These are phyloP conservation scores for Boletus sensibilis DNA, from an alignment of 768 basidiomycete genomes.

Conservation along the genomic window DNA sequence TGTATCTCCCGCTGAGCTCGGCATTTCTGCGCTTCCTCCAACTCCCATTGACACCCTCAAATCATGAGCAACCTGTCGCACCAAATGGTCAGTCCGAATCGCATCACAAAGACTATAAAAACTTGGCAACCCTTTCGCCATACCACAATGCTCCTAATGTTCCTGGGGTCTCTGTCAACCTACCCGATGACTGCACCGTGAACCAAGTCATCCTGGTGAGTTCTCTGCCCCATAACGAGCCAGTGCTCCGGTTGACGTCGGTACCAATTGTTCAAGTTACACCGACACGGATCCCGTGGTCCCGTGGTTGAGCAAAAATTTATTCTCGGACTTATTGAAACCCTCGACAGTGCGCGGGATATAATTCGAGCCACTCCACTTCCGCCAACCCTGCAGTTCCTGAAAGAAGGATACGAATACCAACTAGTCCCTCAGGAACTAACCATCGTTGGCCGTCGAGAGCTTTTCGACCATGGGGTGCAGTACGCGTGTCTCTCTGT, in stretches of 20 bases:
- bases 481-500: slow-evolving; percentile 23
- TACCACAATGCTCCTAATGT: slow-evolving; percentile 34
- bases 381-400: slow-evolving; percentile 35
- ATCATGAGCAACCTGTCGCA: not conserved
- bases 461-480: slow-evolving; percentile 42
- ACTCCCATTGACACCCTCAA: not conserved
- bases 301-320: slow-evolving; percentile 33
- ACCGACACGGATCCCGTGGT: slow-evolving; percentile 42
- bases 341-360: slow-evolving; percentile 28
- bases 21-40: slow-evolving; percentile 11
- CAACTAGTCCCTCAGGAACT: slow-evolving; percentile 36
- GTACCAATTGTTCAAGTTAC: slow-evolving; percentile 30
- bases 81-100: not conserved
- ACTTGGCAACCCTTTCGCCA: slow-evolving; percentile 38
- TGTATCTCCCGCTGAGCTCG: slow-evolving; percentile 14
- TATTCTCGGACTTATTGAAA: slow-evolving; percentile 34
- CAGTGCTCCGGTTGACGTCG: not conserved
- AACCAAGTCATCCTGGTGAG: slow-evolving; percentile 40
- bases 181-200: slow-evolving; percentile 40
- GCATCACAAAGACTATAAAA: not conserved
- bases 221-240: not conserved
- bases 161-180: slow-evolving; percentile 26
- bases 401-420: slow-evolving; percentile 38
- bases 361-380: slow-evolving; percentile 30
- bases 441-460: slow-evolving; percentile 36